Base-by-base conservation (phyloP, 495 filamentous ascomycete species). In the Mytilinidion resinicola region DNA sequence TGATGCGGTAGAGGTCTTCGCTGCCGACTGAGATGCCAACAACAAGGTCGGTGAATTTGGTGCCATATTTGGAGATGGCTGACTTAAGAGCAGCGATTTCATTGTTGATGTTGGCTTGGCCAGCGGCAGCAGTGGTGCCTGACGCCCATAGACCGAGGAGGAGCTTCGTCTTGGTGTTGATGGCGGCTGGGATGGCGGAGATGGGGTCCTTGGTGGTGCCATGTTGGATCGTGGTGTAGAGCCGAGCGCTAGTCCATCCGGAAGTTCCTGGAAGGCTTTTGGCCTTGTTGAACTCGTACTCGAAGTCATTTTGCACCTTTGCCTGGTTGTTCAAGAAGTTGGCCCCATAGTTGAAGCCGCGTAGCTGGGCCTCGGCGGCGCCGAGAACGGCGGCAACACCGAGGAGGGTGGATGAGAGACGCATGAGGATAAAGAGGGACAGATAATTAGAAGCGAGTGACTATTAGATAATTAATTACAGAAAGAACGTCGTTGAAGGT, bases 11-110 rank as follows among this genome's bases (percentile, higher is more conserved):
- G 4, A 96, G 78, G 72, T 95, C 88, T 80, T 96, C 91, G 70
- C 83, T 88, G 56, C 90, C 91, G 54, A 96, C 89, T 4, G 91
- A 91, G 76, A 96, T 91, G 73, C 89, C 91, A 54, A 79, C 85
- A 36, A 95, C 81, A 43, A 87, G 74, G 56, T 77, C 71, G 62
- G 78, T 73, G 69, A 95, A 82, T 21, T 70, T 68, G 4, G 73
- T 70, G 20, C 86, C 86, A 69, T 89, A 88, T 54, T 80, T 72
- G 39, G 60, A 39, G 67, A 86, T 87, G 65, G 85, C 84, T 34
- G 72, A 69, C 68, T 76, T 78, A 48, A 93, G 79, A 11, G 89
- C 88, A 11, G 77, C 67, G 33, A 92, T 70, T 69, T 93, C 86
- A 67, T 84, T 85, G 68, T 75, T 70, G 63, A 95, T 80, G 43